These are phyloP conservation scores for Phyllosticta capitalensis DNA, from an alignment of 2,329 filamentous ascomycete genomes.

Conservation along the genomic window DNA sequence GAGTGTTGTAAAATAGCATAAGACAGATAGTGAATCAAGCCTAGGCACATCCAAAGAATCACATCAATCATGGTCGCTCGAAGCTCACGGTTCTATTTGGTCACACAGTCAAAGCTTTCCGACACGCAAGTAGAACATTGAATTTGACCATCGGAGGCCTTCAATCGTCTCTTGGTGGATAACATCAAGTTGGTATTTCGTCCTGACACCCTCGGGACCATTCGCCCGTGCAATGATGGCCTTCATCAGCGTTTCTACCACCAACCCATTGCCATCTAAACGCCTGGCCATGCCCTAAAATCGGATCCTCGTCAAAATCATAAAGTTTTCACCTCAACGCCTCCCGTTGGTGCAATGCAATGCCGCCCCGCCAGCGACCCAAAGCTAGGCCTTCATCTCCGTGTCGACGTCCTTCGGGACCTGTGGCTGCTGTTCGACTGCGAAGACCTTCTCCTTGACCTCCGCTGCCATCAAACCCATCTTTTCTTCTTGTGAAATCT, in stretches of 20 bases:
- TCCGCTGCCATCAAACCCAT: slow-evolving; percentile 53
- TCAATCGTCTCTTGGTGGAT: no score
- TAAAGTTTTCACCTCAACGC: neutral
- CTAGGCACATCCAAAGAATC: no score
- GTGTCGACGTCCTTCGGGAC: slow-evolving; percentile 3
- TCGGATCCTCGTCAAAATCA: neutral
- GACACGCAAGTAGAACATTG: no score
- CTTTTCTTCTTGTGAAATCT: slow-evolving; percentile 52
- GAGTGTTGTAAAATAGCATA: no score
- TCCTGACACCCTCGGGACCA: neutral
- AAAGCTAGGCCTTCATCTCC: slow-evolving; percentile 8
- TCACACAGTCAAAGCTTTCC: no score
- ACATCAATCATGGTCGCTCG: no score
- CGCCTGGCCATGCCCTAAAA: slow-evolving; percentile 10
- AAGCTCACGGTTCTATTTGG: no score
- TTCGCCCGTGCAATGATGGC: neutral
- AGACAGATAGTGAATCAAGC: no score
- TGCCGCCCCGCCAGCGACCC: neutral
- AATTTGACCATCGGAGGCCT: no score
- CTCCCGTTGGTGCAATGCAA: neutral
- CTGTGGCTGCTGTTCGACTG: neutral
- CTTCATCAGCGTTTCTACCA: neutral
- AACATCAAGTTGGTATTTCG: neutral
- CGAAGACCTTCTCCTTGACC: slow-evolving; percentile 55
- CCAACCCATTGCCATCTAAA: slow-evolving; percentile 1